Evolutionary conservation across 1,284 basidiomycete species (phyloP).

Genomic region (Fistulinella staudtii): DNA sequence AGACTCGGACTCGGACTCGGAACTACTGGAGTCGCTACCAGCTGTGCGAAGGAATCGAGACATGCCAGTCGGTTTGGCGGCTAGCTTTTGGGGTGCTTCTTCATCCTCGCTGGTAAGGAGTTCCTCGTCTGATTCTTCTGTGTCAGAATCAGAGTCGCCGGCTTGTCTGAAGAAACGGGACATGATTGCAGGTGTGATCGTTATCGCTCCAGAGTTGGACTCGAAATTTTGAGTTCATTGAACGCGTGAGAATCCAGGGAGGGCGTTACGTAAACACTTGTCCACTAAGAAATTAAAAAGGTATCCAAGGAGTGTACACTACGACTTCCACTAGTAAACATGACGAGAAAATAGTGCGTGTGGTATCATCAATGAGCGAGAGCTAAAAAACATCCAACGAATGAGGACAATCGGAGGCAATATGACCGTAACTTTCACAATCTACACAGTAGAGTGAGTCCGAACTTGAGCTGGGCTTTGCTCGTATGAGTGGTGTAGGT

Average conservation of each 20-base stretch:
- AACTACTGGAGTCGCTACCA: slow-evolving; percentile 40
- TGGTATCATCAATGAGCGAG: slow-evolving; percentile 7
- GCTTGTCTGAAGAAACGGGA: slow-evolving; percentile 86
- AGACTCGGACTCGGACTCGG: slow-evolving; percentile 45
- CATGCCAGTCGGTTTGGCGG: slow-evolving; percentile 60
- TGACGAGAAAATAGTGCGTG: slow-evolving; percentile 5
- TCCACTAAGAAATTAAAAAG: slow-evolving; percentile 14
- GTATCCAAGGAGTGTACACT: too few relatives aligned
- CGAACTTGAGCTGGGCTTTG: slow-evolving; percentile 9
- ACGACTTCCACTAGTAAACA: slow-evolving; percentile 12
- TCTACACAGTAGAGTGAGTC: slow-evolving; percentile 64
- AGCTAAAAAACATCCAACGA: slow-evolving; percentile 73
- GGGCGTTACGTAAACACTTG: slow-evolving; percentile 21
- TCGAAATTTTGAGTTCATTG: slow-evolving; percentile 20
- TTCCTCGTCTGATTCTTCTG: slow-evolving; percentile 78
- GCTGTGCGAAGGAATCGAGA: slow-evolving; percentile 67
- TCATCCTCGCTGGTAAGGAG: slow-evolving; percentile 76
- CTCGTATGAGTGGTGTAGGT: slow-evolving; percentile 7
- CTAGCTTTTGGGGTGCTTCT: slow-evolving; percentile 47
- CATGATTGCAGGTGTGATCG: slow-evolving; percentile 51
- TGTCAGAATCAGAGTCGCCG: slow-evolving; percentile 76
- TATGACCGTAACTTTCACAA: slow-evolving; percentile 71
- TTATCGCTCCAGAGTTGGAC: slow-evolving; percentile 19
- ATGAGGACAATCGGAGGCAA: slow-evolving; percentile 69
- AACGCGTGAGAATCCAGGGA: slow-evolving; percentile 14